Evolutionary conservation across 208 protist species (phyloP).

Genomic region (Giardia muris): DNA sequence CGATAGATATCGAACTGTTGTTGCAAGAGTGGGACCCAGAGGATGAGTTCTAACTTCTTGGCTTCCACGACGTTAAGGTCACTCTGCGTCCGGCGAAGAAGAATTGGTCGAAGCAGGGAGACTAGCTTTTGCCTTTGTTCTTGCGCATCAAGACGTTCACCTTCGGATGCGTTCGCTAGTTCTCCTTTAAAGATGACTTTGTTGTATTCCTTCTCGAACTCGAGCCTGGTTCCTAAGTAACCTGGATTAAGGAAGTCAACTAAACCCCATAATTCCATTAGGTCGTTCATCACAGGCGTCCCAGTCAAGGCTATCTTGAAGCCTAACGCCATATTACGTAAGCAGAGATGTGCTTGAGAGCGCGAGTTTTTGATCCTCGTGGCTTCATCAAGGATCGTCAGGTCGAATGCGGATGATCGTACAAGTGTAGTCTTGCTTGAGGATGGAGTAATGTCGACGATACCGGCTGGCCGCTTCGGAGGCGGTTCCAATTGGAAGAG

Average conservation of each 20-base stretch:
- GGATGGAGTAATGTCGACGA: neutral
- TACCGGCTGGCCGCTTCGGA: neutral
- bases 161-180: neutral
- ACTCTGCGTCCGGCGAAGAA: neutral
- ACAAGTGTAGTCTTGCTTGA: neutral
- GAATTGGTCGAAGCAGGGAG: neutral
- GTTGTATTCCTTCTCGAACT: neutral
- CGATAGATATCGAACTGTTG: neutral
- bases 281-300: constrained; percentile 26
- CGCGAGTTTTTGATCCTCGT: constrained; percentile 7
- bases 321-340: neutral
- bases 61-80: neutral
- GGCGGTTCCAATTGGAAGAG: neutral
- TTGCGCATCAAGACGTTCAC: neutral
- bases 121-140: neutral
- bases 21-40: constrained; percentile 9
- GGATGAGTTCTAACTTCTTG: neutral
- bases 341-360: neutral
- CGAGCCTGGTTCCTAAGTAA: neutral
- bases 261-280: neutral
- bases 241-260: neutral
- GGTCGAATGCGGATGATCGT: neutral
- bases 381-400: neutral
- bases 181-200: neutral
- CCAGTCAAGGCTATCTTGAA: constrained; percentile 17